Conservation (phyloP, 148 eudicot species). For the Persicaria tinctoria region DNA sequence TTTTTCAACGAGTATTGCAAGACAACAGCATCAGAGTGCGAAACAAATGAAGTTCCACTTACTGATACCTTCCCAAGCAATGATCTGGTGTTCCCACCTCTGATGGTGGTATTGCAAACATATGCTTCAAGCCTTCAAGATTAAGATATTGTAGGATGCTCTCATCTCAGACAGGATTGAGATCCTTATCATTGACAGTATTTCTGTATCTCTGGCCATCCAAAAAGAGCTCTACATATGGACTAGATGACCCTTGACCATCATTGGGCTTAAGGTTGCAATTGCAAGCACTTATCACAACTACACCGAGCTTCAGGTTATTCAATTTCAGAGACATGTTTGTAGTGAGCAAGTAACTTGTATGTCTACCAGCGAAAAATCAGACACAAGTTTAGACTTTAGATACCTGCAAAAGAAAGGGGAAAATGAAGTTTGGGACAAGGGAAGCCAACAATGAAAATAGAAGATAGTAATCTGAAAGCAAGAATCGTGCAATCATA, state of each 20-base stretch:
- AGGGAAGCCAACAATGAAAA: no score
- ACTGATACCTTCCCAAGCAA: conserved; percentile 57
- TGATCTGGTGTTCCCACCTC: conserved; percentile 21
- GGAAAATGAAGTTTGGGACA: no score
- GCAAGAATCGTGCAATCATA: no score
- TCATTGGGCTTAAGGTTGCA: conserved; percentile 87
- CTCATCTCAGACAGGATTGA: conserved; percentile 83
- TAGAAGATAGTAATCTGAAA: no score
- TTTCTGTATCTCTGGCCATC: conserved; percentile 74
- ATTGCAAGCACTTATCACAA: conserved; percentile 72
- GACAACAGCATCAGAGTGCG: conserved; percentile 50
- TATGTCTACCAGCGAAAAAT: no score
- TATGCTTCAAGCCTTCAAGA: conserved; percentile 42
- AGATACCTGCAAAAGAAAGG: no score
- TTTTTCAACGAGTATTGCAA: conserved; percentile 55
- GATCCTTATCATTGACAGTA: conserved; percentile 74
- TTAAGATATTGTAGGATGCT: conserved; percentile 44
- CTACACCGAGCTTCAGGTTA: conserved; percentile 74
- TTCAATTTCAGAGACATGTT: conserved; percentile 7
- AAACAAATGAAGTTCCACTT: conserved; percentile 55
- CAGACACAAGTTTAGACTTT: no score
- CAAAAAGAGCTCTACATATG: conserved; percentile 72
- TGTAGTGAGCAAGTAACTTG: no score
- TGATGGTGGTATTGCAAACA: conserved; percentile 29
- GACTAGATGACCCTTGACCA: conserved; percentile 70